Evolutionary conservation across 805 yeast species (phyloP).

Genomic region (Cyberlindnera saturnus): DNA sequence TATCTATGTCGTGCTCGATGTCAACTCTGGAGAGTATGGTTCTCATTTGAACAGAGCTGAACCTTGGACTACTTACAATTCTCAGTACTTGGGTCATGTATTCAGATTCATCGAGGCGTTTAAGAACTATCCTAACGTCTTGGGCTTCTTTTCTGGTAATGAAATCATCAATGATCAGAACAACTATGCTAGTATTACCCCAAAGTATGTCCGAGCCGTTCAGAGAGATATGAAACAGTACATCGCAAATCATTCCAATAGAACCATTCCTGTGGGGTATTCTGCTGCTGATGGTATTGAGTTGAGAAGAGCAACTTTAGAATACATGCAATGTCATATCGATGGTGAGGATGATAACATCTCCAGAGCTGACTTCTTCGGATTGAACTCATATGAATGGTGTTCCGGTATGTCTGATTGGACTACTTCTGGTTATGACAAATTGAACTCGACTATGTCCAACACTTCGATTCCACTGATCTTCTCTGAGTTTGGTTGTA

Average conservation of each 20-base stretch:
- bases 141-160: slow-evolving; percentile 89
- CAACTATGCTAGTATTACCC: slow-evolving; percentile 55
- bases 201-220: slow-evolving; percentile 80
- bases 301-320: slow-evolving; percentile 67
- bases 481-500: slow-evolving; percentile 83
- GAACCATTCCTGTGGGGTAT: slow-evolving; percentile 91
- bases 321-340: slow-evolving; percentile 76
- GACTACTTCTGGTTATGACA: slow-evolving; percentile 62
- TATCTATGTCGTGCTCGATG: slow-evolving; percentile 80
- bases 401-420: slow-evolving; percentile 73
- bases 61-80: slow-evolving; percentile 65
- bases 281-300: slow-evolving; percentile 83
- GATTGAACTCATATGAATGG: slow-evolving; percentile 94
- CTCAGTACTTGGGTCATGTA: slow-evolving; percentile 65
- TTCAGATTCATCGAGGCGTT: slow-evolving; percentile 82
- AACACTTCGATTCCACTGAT: slow-evolving; percentile 62
- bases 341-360: slow-evolving; percentile 45
- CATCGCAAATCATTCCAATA: slow-evolving; percentile 58
- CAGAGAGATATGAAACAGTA: slow-evolving; percentile 89
- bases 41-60: slow-evolving; percentile 70
- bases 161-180: slow-evolving; percentile 79
- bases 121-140: slow-evolving; percentile 73
- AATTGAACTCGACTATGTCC: slow-evolving; percentile 48
- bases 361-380: slow-evolving; percentile 84
- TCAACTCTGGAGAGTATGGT: slow-evolving; percentile 63